phyloP scores from a whole-genome alignment of 768 basidiomycete genomes.

The Leccinum ochraceum region DNA sequence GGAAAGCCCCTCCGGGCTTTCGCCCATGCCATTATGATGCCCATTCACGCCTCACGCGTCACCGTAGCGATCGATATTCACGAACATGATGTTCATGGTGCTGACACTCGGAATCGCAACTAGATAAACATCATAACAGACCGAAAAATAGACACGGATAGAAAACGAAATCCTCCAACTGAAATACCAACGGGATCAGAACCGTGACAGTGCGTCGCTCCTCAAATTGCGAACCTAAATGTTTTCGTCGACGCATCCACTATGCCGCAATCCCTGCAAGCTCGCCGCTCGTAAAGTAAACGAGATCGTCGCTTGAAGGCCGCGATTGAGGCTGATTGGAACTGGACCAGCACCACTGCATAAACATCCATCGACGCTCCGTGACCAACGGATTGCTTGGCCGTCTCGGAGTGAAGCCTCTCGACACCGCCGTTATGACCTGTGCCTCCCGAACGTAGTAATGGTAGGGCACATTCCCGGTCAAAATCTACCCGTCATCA shows the following conservation, averaged over 20 bases:
- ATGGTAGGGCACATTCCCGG: conserved; percentile 17
- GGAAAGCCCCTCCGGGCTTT: too few relatives aligned
- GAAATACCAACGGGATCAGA: neutral
- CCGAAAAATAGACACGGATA: neutral
- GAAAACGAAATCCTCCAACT: neutral
- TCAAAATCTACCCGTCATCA: conserved; percentile 7
- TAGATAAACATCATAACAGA: neutral
- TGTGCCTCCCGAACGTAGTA: conserved; percentile 15
- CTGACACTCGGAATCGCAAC: neutral
- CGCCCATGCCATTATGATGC: too few relatives aligned
- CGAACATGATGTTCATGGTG: too few relatives aligned
- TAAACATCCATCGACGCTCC: conserved; percentile 13
- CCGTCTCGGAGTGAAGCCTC: conserved; percentile 15
- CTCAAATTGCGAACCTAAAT: neutral
- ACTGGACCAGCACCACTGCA: conserved; percentile 23
- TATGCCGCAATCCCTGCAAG: neutral
- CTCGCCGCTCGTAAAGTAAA: conserved; percentile 7
- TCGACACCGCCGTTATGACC: conserved; percentile 12
- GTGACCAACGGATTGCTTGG: conserved; percentile 6
- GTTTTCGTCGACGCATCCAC: neutral
- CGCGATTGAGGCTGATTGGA: conserved; percentile 26
- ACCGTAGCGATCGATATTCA: too few relatives aligned
- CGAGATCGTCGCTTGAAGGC: conserved; percentile 35
- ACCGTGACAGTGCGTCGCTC: neutral
- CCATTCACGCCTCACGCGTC: too few relatives aligned